Evolutionary conservation across 78 protist genomes (phyloP).

Genomic region (Anaeramoeba flamelloides): DNA sequence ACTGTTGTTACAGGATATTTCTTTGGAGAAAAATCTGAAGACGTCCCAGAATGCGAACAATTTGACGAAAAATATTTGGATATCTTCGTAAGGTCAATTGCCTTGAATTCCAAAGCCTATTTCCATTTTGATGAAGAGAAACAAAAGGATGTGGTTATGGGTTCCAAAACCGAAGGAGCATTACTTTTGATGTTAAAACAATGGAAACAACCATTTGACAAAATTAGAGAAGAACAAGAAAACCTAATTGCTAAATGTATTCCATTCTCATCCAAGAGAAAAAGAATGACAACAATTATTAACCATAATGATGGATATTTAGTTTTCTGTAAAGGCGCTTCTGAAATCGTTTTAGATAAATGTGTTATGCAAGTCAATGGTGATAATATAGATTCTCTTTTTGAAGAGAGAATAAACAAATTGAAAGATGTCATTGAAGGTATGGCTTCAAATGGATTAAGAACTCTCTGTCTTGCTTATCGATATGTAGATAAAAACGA

Average conservation of each 20-base stretch:
- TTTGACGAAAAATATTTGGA: not conserved
- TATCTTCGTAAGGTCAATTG: not conserved
- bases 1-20: constrained; percentile 46
- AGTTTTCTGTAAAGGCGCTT: not conserved
- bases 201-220: not conserved
- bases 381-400: not conserved
- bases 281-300: not conserved
- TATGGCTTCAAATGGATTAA: not conserved
- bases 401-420: not conserved
- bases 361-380: not conserved
- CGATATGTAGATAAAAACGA: not conserved
- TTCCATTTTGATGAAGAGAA: not conserved
- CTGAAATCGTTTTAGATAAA: not conserved
- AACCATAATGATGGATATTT: not conserved
- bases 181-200: not conserved
- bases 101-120: not conserved
- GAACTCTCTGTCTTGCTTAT: not conserved
- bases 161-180: not conserved
- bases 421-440: not conserved
- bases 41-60: not conserved
- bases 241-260: not conserved
- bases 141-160: too few relatives aligned
- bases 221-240: not conserved
- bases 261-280: not conserved
- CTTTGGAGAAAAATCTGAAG: not conserved